Evolutionary conservation across 768 basidiomycete species (phyloP).

Genomic region (Piloderma croceum): DNA sequence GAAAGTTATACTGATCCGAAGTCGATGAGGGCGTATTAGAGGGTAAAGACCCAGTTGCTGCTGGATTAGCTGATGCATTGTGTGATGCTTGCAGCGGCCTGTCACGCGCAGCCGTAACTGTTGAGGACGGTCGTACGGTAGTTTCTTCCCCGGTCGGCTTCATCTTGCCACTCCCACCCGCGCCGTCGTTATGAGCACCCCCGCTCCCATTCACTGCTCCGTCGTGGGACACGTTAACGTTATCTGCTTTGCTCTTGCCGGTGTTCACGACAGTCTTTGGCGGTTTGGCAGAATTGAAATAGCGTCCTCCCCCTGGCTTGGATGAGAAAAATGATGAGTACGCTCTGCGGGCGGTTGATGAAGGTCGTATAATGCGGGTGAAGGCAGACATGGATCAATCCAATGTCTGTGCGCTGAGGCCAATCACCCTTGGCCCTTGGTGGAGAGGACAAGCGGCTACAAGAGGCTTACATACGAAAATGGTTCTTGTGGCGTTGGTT

Average conservation of each 20-base stretch:
- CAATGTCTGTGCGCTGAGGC: too few species aligned
- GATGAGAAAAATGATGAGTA: conserved; percentile 81
- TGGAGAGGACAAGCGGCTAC: too few species aligned
- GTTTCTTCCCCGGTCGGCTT: conserved; percentile 10
- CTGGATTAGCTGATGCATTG: conserved; percentile 7
- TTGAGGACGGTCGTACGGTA: conserved; percentile 1
- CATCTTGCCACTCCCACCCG: conserved; percentile 13
- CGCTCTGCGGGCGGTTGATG: conserved; percentile 46
- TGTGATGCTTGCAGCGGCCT: conserved; percentile 18
- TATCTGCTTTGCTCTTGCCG: conserved; percentile 35
- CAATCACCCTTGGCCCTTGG: too few species aligned
- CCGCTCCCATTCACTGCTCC: conserved; percentile 19
- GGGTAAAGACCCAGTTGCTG: conserved; percentile 15
- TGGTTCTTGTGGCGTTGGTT: too few species aligned
- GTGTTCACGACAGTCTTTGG: conserved; percentile 41
- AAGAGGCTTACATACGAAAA: too few species aligned
- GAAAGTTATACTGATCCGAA: conserved; percentile 10
- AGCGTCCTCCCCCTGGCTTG: conserved; percentile 68
- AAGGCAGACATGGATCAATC: conserved; percentile 44
- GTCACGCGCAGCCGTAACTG: too few species aligned
- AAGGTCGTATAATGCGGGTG: conserved; percentile 41
- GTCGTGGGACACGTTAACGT: conserved; percentile 27
- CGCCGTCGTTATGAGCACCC: conserved; percentile 3
- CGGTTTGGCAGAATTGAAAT: conserved; percentile 69
- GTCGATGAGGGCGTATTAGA: conserved; percentile 9